Conservation (phyloP, 2,329 filamentous ascomycete genomes). For the Pseudogymnoascus pannorum region DNA sequence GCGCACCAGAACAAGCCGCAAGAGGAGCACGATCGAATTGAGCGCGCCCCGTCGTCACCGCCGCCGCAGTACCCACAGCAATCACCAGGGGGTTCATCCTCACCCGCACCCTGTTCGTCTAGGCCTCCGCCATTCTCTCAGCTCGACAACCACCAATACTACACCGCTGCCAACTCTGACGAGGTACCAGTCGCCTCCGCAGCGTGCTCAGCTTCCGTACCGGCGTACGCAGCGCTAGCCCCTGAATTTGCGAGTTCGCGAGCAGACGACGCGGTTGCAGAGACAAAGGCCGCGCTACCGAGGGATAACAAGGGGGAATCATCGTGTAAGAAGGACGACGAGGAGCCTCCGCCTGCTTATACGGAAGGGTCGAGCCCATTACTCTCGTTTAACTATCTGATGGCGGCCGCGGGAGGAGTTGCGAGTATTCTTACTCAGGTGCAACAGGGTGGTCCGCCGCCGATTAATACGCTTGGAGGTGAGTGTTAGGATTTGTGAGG, state of each 20-base stretch:
- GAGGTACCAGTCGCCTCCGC: conserved; percentile 34
- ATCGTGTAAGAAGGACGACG: conserved; percentile 70
- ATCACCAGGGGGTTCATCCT: conserved; percentile 45
- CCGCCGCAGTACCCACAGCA: conserved; percentile 42
- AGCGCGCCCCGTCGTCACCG: conserved; percentile 44
- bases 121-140: background rate
- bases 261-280: conserved; percentile 49
- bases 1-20: conserved; percentile 20
- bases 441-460: conserved; percentile 78
- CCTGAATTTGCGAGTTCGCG: background rate
- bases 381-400: conserved; percentile 88
- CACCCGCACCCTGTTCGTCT: conserved; percentile 41
- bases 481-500: conserved; percentile 25
- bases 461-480: conserved; percentile 86
- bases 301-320: conserved; percentile 70
- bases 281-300: conserved; percentile 81
- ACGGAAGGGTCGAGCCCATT: conserved; percentile 91
- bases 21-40: conserved; percentile 24
- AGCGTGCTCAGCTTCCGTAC: conserved; percentile 35
- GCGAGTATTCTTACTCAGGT: conserved; percentile 99
- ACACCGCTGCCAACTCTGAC: conserved; percentile 41
- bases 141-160: conserved; percentile 40
- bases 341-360: conserved; percentile 92
- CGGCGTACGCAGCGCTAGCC: conserved; percentile 45
- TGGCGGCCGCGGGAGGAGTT: conserved; percentile 94